Conservation (phyloP, 2,329 filamentous ascomycete species). For the Xylaria sp. region DNA sequence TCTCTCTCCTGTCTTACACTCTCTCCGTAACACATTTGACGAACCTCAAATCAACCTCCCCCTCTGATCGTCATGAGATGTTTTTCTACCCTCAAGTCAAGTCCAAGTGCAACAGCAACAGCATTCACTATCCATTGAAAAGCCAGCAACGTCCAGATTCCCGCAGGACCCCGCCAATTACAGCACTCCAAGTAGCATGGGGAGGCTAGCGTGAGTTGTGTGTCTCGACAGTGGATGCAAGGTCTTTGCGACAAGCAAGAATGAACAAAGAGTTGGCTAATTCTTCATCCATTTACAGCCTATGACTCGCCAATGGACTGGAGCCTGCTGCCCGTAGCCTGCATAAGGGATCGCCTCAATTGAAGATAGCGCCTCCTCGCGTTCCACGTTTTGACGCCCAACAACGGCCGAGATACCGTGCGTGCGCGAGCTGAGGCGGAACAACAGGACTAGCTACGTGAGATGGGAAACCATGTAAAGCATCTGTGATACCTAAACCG, state of each 20-base stretch:
- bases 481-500: conserved; percentile 42
- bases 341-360: conserved; percentile 30
- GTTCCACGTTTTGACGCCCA: conserved; percentile 47
- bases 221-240: conserved; percentile 30
- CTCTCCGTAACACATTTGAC: conserved; percentile 3
- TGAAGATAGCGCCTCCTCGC: conserved; percentile 23
- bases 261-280: conserved; percentile 9
- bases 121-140: conserved; percentile 3
- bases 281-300: conserved; percentile 22
- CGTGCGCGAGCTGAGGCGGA: conserved; percentile 22
- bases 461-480: conserved; percentile 25
- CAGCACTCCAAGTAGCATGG: conserved; percentile 33
- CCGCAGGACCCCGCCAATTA: conserved; percentile 25
- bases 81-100: background rate
- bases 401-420: conserved; percentile 34
- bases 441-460: conserved; percentile 16
- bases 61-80: background rate
- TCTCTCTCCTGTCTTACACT: background rate
- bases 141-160: conserved; percentile 2
- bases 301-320: conserved; percentile 37
- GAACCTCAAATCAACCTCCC: conserved; percentile 18
- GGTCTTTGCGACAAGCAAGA: conserved; percentile 20
- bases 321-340: conserved; percentile 28
- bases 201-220: conserved; percentile 16
- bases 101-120: conserved; percentile 18